Base-by-base conservation (phyloP, 257 asterid species). In the Perilla frutescens region DNA sequence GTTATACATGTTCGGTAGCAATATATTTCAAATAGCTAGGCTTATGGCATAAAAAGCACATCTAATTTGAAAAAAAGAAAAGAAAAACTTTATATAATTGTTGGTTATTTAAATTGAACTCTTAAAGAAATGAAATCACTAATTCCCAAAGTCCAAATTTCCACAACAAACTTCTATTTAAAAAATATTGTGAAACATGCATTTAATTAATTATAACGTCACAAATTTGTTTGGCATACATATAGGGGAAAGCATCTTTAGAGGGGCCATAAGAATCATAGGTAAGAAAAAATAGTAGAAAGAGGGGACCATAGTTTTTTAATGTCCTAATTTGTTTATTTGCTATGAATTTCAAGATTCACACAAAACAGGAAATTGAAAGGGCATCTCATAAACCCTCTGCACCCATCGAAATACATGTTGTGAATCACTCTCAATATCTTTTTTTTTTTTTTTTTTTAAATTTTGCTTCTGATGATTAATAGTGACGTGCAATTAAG, bases 271-370 rank as follows among this genome's bases (percentile, higher is more conserved):
- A 29, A 43, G 62, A 76, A 61, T 70, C 39, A 65, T 47, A 71
- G 50, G 61, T 15, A 26, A 49, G 43, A 72, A 64, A 72, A 68
- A 72, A 3, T 66, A 58, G 39, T 75, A 73, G 81, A 12, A 76
- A 76, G 78, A 76, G 85, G 88, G 88, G 85, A 84, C 85, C 84
- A 73, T 84, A 65, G 32, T 61, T 80, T 81, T 45, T 79, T 13
- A 50, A 56, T 53, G 73, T 45, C 73, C 41, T 32, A 77, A 59
- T 77, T 83, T 83, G 87, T 77, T 77, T 51, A 68, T 26, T 64
- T 49, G 67, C 69, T 15, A 62, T 32, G 72, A 63, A 62, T 67
- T 56, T 75, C 67, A 82, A 70, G 68, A 74, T 80, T 79, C 84
- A 77, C 82, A 77, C 69, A 68, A 32, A 76, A 64, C 62, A 48